A percentile compares a stretch with the other conserved stretches of the same genome.
These are phyloP conservation scores for Phytopythium ostracodes DNA, from an alignment of 352 stramenopile genomes.

Conservation along the genomic window DNA sequence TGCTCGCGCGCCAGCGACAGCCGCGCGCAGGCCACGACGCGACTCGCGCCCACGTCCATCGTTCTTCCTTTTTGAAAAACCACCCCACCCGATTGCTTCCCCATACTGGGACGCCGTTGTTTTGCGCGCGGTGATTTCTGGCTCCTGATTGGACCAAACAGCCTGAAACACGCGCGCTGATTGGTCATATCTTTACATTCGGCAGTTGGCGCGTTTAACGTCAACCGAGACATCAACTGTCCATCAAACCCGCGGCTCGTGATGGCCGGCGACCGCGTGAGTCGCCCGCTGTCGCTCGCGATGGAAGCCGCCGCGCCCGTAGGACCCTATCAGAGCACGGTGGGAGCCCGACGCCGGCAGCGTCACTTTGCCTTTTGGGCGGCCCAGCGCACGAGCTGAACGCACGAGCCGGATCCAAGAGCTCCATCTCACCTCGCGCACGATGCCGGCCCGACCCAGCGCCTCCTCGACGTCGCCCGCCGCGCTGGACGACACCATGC, in stretches of 20 bases:
- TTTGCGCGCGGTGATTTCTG: not conserved
- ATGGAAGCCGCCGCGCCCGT: not conserved
- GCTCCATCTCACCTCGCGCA: too few species aligned
- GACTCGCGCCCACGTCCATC: slow-evolving; percentile 27
- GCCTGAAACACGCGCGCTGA: not conserved
- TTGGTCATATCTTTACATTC: slow-evolving; percentile 11
- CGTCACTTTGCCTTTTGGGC: slow-evolving; percentile 3
- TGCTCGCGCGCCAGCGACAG: slow-evolving; percentile 29
- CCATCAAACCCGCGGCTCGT: slow-evolving; percentile 3
- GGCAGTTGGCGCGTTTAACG: slow-evolving; percentile 1
- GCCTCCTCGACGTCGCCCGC: slow-evolving; percentile 1
- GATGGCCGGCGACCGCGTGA: not conserved
- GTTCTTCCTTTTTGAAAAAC: not conserved
- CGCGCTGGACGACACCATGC: not conserved
- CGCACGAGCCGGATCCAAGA: too few species aligned
- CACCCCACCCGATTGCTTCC: not conserved
- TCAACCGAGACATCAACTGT: not conserved
- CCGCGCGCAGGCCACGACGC: slow-evolving; percentile 29
- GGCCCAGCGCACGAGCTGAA: not conserved
- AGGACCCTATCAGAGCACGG: too few species aligned
- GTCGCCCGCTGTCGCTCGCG: slow-evolving; percentile 1
- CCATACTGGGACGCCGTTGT: not conserved
- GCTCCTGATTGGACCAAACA: not conserved
- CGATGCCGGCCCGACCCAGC: not conserved
- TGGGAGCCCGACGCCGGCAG: not conserved